Evolutionary conservation across 768 basidiomycete genomes (phyloP), one percentile per base, ranked within the genome.

Genomic region (Pisolithus tinctorius): DNA sequence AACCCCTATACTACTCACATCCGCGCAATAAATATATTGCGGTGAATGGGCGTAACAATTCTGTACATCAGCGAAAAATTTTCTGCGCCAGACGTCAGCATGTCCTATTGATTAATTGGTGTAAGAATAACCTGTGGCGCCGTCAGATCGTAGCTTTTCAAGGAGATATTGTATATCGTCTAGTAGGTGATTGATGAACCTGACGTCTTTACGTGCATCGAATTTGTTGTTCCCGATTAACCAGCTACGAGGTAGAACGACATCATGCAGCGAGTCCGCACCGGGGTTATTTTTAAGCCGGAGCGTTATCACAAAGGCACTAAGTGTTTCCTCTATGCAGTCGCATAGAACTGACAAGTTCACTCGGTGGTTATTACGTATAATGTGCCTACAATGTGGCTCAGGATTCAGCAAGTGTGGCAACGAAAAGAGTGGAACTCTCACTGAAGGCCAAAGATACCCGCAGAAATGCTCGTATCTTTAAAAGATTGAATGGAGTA

Each of bases 221-320:
- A 34, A 4, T 34, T 34, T 34, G 34, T 34, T 13, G 11, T 34
- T 34, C 34, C 34, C 13, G 14, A 67, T 31, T 17, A 82, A 57
- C 81, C 82, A 85, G 47, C 72, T 75, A 3, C 72, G 72, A 0
- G 83, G 83, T 30, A 85, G 69, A 4, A 75, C 74, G 27, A 80
- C 55, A 16, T 70, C 67, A 58, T 83, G 76, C 0, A 81, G 60
- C 42, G 41, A 47, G 2, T 17, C 49, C 0, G 36, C 53, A 4
- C 14, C 23, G 6, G 23, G 20, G 26, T 25, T 25, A 17, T 11
- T 54, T 36, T 27, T 58, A 55, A 50, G 63, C 59, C 62, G 63
- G 38, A 60, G 58, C 1, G 68, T 66, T 2, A 83, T 48, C 4
- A 77, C 64, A 6, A 73, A 56, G 13, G 68, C 69, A 6, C 68